phyloP scores from a whole-genome alignment of 192 early-diverging fungal genomes.

The Backusella mclennaniae region DNA sequence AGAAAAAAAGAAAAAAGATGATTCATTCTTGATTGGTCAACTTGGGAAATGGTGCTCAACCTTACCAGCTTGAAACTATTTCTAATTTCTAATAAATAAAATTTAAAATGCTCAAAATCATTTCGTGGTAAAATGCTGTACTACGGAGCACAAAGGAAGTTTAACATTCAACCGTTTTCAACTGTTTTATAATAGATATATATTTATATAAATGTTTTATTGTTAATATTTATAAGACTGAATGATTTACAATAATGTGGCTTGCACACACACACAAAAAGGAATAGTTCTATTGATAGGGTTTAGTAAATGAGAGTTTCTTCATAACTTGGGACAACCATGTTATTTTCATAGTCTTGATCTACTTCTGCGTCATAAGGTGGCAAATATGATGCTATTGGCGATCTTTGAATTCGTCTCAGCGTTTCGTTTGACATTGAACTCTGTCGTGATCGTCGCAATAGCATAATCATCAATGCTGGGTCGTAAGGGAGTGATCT shows the following conservation, averaged over 20 bases:
- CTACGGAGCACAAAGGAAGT: neutral
- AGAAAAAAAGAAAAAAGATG: neutral
- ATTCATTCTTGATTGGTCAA: neutral
- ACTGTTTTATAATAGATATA: neutral
- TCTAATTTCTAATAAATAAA: neutral
- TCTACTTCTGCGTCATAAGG: neutral
- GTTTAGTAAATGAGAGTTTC: neutral
- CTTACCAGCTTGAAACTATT: neutral
- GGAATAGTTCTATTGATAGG: neutral
- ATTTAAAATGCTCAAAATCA: neutral
- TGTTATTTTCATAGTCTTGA: neutral
- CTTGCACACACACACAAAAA: neutral
- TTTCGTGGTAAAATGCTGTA: neutral
- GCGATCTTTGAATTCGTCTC: neutral
- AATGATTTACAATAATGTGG: slow-evolving; percentile 3
- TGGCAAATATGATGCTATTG: neutral
- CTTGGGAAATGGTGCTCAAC: neutral
- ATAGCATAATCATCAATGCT: slow-evolving; percentile 5
- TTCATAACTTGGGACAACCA: neutral
- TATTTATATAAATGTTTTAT: neutral
- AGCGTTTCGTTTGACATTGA: neutral
- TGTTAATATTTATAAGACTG: neutral
- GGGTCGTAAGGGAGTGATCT: slow-evolving; percentile 29
- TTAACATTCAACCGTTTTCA: neutral
- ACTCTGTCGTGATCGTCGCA: neutral